phyloP scores from a whole-genome alignment of 345 rosid species.

The Gynandropsis gynandra region DNA sequence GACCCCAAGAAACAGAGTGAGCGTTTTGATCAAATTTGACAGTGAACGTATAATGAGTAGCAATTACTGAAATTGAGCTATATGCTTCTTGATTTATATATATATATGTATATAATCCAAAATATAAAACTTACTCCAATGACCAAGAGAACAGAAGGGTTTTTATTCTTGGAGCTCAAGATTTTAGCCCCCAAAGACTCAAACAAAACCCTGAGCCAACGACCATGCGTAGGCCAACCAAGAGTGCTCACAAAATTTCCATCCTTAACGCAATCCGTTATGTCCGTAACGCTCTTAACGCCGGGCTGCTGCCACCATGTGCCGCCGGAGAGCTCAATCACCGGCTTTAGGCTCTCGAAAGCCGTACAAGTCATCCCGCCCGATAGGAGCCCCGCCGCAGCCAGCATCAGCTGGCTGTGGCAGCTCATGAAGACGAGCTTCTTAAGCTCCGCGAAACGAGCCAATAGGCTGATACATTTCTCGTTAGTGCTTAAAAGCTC shows the following conservation, averaged over 20 bases:
- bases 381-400: slow-evolving; percentile 36
- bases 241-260: slow-evolving; percentile 35
- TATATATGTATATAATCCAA: too few species aligned
- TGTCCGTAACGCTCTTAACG: slow-evolving; percentile 24
- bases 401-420: slow-evolving; percentile 42
- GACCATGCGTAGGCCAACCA: slow-evolving; percentile 47
- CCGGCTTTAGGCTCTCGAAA: slow-evolving; percentile 42
- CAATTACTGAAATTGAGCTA: too few species aligned
- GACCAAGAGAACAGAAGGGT: slow-evolving; percentile 33
- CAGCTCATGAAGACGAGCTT: slow-evolving; percentile 42
- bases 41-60: too few species aligned
- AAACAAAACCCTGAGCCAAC: slow-evolving; percentile 31
- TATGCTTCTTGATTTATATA: too few species aligned
- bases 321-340: slow-evolving; percentile 46
- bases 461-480: slow-evolving; percentile 28
- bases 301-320: slow-evolving; percentile 41
- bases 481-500: slow-evolving; percentile 37
- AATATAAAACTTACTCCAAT: slow-evolving; percentile 41
- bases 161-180: slow-evolving; percentile 13
- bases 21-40: too few species aligned
- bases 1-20: too few species aligned
- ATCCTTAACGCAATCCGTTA: slow-evolving; percentile 38
- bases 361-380: slow-evolving; percentile 45
- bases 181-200: slow-evolving; percentile 39
- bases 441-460: slow-evolving; percentile 31